Base-by-base conservation (phyloP, 2,329 filamentous ascomycete genomes). In the Diplodia sapinea region DNA sequence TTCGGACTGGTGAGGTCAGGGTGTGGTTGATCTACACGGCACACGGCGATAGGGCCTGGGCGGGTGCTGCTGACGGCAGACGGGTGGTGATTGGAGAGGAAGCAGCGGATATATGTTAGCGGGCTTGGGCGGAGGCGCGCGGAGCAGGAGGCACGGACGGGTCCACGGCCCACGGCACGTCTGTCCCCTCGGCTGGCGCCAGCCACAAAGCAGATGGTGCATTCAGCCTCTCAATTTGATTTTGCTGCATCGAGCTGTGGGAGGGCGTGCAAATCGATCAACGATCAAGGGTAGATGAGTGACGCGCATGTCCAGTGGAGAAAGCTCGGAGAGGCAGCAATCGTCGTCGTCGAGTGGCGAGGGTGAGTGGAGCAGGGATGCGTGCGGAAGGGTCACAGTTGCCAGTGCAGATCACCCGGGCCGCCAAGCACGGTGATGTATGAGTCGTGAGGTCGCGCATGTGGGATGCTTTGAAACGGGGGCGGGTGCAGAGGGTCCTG, bases 141-240 rank as follows among this genome's bases (percentile, higher is more conserved):
- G 62, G 62, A n/a, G 20, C n/a, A 43, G 4, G 49, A 26, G 23
- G 23, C 23, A 26, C 23, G 23, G 23, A 26, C 23, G 23, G 23
- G 23, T 26, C 23, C 23, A 3, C 23, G 23, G 23, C 23, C 23
- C 23, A 31, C 17, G 31, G 17, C 31, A 31, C 3, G 62, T 4
- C 7, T 29, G 13, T 11, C 23, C 7, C 36, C n/a, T 8, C 13
- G 33, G 26, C 3, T 56, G 36, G 52, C 31, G 52, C 12, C 55
- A 49, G 56, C 56, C 56, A 61, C 56, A 61, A 40, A 6, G n/a
- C n/a, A 40, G 55, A 57, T 57, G 12, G 33, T 57, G 55, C 20
- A 43, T 43, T 43, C 31, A 29, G 13, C 12, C 26, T 17, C 50
- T 26, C 23, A 2, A 26, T 26, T 26, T 26, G 23, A 26, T 26